A percentile compares a stretch with the other conserved stretches of the same genome.
Evolutionary conservation across 805 yeast genomes (phyloP).

Genomic region (Lipomyces japonicus): DNA sequence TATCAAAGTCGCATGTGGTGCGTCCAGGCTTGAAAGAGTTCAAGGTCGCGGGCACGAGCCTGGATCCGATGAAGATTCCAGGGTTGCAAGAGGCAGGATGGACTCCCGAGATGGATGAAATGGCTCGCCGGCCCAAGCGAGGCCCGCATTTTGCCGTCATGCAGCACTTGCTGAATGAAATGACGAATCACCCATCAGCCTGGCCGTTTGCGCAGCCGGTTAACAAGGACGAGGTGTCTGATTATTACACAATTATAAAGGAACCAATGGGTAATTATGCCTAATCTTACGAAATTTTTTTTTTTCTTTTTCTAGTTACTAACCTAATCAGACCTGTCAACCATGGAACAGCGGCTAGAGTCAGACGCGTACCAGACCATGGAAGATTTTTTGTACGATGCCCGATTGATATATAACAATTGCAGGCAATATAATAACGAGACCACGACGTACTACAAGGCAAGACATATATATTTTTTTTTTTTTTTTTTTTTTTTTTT

Average conservation of each 20-base stretch:
- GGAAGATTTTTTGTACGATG: constrained; percentile 88
- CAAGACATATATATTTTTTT: constrained; percentile 1
- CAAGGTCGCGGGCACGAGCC: constrained; percentile 41
- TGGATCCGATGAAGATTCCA: constrained; percentile 84
- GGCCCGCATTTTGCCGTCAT: constrained; percentile 93
- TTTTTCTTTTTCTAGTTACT: neutral
- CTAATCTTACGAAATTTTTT: neutral
- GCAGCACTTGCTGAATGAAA: constrained; percentile 80
- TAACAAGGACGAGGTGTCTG: constrained; percentile 85
- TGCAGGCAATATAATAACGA: constrained; percentile 93
- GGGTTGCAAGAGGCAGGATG: constrained; percentile 93
- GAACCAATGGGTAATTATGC: constrained; percentile 78
- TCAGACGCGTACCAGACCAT: constrained; percentile 86
- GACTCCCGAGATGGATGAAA: constrained; percentile 97
- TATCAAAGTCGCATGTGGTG: constrained; percentile 74
- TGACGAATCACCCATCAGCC: constrained; percentile 92
- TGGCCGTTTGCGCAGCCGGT: constrained; percentile 98
- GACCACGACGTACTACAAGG: constrained; percentile 85
- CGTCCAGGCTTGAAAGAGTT: constrained; percentile 78
- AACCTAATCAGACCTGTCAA: constrained; percentile 52
- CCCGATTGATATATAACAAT: constrained; percentile 79
- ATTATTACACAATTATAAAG: constrained; percentile 90
- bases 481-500: too few species aligned
- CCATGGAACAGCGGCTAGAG: constrained; percentile 91
- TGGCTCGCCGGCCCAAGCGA: constrained; percentile 90